Evolutionary conservation across 202 grass and related monocot species (phyloP), one percentile per base, ranked within the genome.

Genomic region (Eragrostis tef): DNA sequence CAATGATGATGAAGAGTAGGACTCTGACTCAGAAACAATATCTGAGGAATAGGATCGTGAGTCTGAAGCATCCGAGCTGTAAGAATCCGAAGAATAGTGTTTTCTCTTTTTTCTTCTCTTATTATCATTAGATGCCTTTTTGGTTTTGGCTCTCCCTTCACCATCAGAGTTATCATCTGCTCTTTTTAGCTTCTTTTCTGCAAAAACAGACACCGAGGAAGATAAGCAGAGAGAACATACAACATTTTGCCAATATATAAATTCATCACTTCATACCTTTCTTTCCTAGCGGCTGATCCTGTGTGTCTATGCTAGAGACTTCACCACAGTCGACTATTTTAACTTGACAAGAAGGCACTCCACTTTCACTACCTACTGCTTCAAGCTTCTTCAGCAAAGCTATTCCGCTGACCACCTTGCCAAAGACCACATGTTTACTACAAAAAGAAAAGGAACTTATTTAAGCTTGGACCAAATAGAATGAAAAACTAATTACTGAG

Each of bases 341-440:
- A 27, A 91, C 92, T 62, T 10, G 73, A 53, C 39, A 39, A 83
- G 80, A 64, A 79, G 89, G 86, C 51, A 68, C 82, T 54, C 92
- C 92, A 29, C 43, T 70, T 45, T 82, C 84, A 63, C 67, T 36
- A 77, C 89, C 78, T 84, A 84, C 49, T 34, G 31, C 77, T 78
- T 94, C 89, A 48, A 94, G 87, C 57, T 91, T 91, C 74, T 91
- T 94, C 47, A 94, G 78, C 84, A 91, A 79, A 50, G n/a, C 20
- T 53, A 80, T 57, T 72, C 86, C 89, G 58, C 61, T 83, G 39
- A 87, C 56, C 26, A 83, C 70, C 81, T 94, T 94, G n/a, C 92
- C 92, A 83, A 94, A 94, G 17, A 94, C 92, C 81, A 94, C 92
- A 70, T 94, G 87, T 63, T 94, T 91, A 36, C 92, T 94, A 83